Base-by-base conservation (phyloP, 106 monocot species). In the Dendrobium nobile region DNA sequence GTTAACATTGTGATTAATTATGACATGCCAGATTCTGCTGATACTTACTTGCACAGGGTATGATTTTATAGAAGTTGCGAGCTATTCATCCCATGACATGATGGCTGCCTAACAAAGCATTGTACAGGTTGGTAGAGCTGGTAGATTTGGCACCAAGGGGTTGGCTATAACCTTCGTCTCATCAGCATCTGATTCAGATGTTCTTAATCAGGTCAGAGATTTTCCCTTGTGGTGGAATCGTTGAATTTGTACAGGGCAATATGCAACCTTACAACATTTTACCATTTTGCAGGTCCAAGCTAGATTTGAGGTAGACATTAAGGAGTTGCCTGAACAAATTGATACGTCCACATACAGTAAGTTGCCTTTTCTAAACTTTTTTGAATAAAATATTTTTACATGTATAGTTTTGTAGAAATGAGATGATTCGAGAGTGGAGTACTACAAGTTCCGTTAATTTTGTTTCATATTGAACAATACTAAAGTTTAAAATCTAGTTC, bases 11-110 rank as follows among this genome's bases (percentile, higher is more conserved):
- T 99, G 4, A 93, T 99, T 47, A 99, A 95, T 80, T 99, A 99
- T 83, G 98, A 99, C 80, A 99, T 99, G 98, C 98, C 98, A 51
- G 98, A 99, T 87, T 99, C 98, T 73, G 95, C 98, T 28, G 98
- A 99, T 33, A 91, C 98, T 37, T 99, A 99, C 72, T 80, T 99
- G 79, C 98, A 99, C 79, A 90, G 98, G 93, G 98, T 99, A 68
- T 77, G 37, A 44, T 67, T 41, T 68, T 45, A 24, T 64, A 58
- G 16, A 43, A 48, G 0, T 22, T 15, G 17, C 42, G 4, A 24
- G 7, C 22, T 73, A 3, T 19, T 13, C 11, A 24, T 42, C 51
- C 11, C 20, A 33, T 47, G 2, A 11, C 13, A 45, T 1, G 4
- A 15, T 47, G 76, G 16, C 40, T 58, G 4, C 15, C 20, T 72